phyloP scores from a whole-genome alignment of 306 rosid species.

The Cucurbita argyrosperma region DNA sequence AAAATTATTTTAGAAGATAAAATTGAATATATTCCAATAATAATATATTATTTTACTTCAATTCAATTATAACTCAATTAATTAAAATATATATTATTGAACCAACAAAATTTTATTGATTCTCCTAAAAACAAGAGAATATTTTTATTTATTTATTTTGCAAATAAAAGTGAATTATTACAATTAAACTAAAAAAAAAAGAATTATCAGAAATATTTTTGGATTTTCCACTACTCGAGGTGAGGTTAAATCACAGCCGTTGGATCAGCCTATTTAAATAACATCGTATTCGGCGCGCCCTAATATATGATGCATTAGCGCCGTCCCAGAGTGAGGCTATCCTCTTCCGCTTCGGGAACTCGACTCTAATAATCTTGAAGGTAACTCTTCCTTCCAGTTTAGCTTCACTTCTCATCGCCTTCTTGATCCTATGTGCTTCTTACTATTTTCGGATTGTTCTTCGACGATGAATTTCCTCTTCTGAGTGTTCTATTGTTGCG shows the following conservation, averaged over 20 bases:
- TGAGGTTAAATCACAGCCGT: background rate
- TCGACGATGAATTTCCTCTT: background rate
- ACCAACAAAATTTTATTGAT: no score
- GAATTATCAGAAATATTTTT: background rate
- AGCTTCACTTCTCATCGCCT: background rate
- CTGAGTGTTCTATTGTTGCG: background rate
- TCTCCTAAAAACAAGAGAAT: no score
- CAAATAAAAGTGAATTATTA: background rate
- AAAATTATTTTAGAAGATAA: no score
- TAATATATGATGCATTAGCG: slow-evolving; percentile 6
- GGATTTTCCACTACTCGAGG: background rate
- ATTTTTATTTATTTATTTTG: no score
- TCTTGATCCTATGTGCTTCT: background rate
- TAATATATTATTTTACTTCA: no score
- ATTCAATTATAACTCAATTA: no score
- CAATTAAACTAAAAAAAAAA: background rate
- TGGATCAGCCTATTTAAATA: background rate
- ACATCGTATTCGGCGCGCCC: background rate
- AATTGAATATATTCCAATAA: no score
- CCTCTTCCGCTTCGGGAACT: background rate
- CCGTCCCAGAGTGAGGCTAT: background rate
- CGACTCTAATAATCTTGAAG: background rate
- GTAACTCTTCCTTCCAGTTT: background rate
- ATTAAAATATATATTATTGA: no score
- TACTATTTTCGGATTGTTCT: background rate